phyloP scores from a whole-genome alignment of 2,329 filamentous ascomycete genomes.

The Dactylellina cionopaga region DNA sequence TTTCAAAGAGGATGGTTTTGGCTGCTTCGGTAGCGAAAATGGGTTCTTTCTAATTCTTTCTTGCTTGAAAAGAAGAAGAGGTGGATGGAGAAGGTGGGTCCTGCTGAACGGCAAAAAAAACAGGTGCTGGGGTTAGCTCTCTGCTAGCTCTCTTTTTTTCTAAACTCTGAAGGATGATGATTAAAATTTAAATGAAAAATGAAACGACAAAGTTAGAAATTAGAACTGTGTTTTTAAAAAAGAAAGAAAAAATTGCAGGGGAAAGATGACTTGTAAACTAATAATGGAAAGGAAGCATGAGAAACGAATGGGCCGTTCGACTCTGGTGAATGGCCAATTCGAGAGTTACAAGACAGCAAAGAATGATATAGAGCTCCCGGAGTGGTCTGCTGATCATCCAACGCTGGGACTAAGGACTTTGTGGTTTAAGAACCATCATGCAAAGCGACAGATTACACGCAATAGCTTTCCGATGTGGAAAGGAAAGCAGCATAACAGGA shows the following conservation, averaged over 20 bases:
- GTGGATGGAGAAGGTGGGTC: conserved; percentile 52
- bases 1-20: too few relatives aligned
- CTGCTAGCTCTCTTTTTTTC: conserved; percentile 26
- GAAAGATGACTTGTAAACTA: not conserved
- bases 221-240: conserved; percentile 16
- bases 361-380: conserved; percentile 45
- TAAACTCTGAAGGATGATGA: too few relatives aligned
- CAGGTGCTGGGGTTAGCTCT: conserved; percentile 45
- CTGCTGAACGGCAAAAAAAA: conserved; percentile 52
- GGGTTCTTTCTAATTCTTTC: conserved; percentile 1
- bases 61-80: conserved; percentile 21
- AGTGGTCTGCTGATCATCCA: conserved; percentile 52
- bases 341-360: not conserved
- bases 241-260: not conserved
- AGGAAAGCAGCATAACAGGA: conserved; percentile 26
- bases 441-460: conserved; percentile 33
- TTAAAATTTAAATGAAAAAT: not conserved
- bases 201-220: not conserved
- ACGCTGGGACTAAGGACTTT: conserved; percentile 21
- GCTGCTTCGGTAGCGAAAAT: conserved; percentile 33
- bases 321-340: conserved; percentile 28
- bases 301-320: conserved; percentile 3
- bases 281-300: not conserved
- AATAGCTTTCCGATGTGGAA: conserved; percentile 31
- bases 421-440: conserved; percentile 31